A percentile compares a stretch with the other conserved stretches of the same genome.
phyloP scores from a whole-genome alignment of 2,329 filamentous ascomycete genomes.

The Plectosphaerella sp. region DNA sequence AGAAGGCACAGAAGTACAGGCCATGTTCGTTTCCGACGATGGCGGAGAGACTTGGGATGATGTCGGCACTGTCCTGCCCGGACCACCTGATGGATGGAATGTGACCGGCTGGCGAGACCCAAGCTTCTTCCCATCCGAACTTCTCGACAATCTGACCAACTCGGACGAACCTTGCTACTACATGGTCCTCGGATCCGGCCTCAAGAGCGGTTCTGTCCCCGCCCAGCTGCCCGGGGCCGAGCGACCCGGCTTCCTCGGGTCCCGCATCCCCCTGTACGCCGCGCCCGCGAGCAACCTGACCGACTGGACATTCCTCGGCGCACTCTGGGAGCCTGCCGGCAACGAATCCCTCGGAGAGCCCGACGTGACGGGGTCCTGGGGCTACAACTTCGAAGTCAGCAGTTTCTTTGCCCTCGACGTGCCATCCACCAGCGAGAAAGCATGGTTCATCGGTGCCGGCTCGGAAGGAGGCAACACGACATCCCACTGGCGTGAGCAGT shows the following conservation, averaged over 20 bases:
- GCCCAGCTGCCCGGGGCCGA: slow-evolving; percentile 9
- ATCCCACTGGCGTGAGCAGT: slow-evolving; percentile 10
- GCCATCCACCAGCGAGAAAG: slow-evolving; percentile 8
- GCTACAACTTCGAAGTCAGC: slow-evolving; percentile 13
- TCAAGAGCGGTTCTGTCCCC: slow-evolving; percentile 11
- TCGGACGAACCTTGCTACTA: slow-evolving; percentile 10
- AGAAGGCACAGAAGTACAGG: slow-evolving; percentile 10
- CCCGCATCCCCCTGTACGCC: slow-evolving; percentile 11
- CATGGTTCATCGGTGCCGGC: slow-evolving; percentile 11
- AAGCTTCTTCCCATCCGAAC: slow-evolving; percentile 9
- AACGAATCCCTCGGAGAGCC: slow-evolving; percentile 9
- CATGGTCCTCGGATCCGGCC: slow-evolving; percentile 12
- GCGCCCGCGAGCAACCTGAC: slow-evolving; percentile 10
- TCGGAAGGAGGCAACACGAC: slow-evolving; percentile 13
- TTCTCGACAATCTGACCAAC: slow-evolving; percentile 8
- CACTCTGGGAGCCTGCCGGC: slow-evolving; percentile 11
- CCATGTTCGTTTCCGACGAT: slow-evolving; percentile 8
- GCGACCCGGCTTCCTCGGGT: slow-evolving; percentile 12
- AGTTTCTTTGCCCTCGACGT: slow-evolving; percentile 10
- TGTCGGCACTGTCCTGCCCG: slow-evolving; percentile 8
- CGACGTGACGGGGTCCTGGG: slow-evolving; percentile 11
- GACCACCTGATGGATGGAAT: slow-evolving; percentile 11
- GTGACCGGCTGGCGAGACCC: slow-evolving; percentile 14
- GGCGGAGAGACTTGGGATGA: slow-evolving; percentile 9
- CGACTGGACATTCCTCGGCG: slow-evolving; percentile 13